Conservation (phyloP, 2,329 filamentous ascomycete genomes). For the Fusarium setosum region DNA sequence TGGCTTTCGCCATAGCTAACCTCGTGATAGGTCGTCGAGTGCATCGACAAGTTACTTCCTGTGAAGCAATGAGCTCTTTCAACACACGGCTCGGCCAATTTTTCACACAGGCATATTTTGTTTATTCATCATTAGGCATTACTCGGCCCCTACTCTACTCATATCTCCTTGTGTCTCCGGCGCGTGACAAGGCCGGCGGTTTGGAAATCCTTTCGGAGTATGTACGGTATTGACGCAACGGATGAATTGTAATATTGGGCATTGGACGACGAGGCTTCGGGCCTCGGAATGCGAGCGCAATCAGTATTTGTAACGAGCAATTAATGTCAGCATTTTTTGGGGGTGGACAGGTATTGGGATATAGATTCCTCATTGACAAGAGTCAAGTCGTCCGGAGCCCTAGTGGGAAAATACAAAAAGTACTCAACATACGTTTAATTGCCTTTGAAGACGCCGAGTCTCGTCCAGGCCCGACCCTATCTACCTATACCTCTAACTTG, state of each 20-base stretch:
- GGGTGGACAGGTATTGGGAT: conserved; percentile 3
- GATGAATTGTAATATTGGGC: conserved; percentile 26
- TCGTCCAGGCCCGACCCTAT: background rate
- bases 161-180: conserved; percentile 28
- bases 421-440: conserved; percentile 25
- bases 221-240: conserved; percentile 16
- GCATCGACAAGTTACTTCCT: conserved; percentile 41
- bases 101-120: conserved; percentile 23
- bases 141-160: conserved; percentile 22
- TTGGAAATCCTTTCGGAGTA: conserved; percentile 1
- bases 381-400: conserved; percentile 15
- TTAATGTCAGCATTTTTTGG: conserved; percentile 17
- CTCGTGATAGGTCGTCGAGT: conserved; percentile 36
- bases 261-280: conserved; percentile 15
- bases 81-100: conserved; percentile 1
- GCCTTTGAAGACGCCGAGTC: background rate
- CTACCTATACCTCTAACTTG: conserved; percentile 8
- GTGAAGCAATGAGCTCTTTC: conserved; percentile 34
- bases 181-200: conserved; percentile 3
- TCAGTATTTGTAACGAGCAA: conserved; percentile 34
- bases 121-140: conserved; percentile 26
- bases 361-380: conserved; percentile 12
- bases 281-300: conserved; percentile 17
- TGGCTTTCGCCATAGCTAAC: conserved; percentile 7
- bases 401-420: conserved; percentile 22